These are phyloP conservation scores for Torulaspora gathmanii DNA, from an alignment of 805 yeast species.

Conservation along the genomic window DNA sequence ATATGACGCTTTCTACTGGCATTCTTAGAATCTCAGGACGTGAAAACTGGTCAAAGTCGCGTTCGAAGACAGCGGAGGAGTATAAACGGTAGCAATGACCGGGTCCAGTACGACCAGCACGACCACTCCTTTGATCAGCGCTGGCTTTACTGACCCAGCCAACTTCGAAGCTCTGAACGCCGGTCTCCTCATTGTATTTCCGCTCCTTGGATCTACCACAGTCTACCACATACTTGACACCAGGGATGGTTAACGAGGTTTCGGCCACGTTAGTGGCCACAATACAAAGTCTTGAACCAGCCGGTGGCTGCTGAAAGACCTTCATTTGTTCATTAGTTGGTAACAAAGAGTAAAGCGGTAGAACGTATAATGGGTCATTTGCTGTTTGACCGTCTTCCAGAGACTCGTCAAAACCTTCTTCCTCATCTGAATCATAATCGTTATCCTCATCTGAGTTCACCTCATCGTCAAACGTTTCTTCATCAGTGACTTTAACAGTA, in stretches of 20 bases:
- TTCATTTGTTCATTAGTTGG: conserved; percentile 96
- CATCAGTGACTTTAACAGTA: conserved; percentile 43
- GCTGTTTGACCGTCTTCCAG: conserved; percentile 66
- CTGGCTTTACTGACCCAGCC: conserved; percentile 94
- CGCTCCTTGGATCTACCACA: conserved; percentile 93
- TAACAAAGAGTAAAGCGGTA: conserved; percentile 85
- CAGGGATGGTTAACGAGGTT: conserved; percentile 94
- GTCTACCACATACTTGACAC: conserved; percentile 90
- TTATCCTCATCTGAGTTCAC: conserved; percentile 35
- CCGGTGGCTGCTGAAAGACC: conserved; percentile 82
- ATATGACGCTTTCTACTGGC: conserved; percentile 95
- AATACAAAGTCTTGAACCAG: conserved; percentile 80
- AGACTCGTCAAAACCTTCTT: conserved; percentile 63
- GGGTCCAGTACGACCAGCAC: conserved; percentile 98
- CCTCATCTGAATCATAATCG: conserved; percentile 41
- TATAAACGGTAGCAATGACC: conserved; percentile 92
- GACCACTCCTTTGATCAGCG: conserved; percentile 90
- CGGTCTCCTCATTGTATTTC: conserved; percentile 71
- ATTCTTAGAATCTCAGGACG: conserved; percentile 86
- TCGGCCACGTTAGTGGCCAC: conserved; percentile 98
- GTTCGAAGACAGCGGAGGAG: conserved; percentile 91
- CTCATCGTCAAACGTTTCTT: conserved; percentile 33
- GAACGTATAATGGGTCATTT: conserved; percentile 76
- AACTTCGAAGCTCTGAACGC: conserved; percentile 88
- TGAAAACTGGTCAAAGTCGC: conserved; percentile 76